Conservation (phyloP, 768 basidiomycete genomes). For the Butyriboletus loyo region DNA sequence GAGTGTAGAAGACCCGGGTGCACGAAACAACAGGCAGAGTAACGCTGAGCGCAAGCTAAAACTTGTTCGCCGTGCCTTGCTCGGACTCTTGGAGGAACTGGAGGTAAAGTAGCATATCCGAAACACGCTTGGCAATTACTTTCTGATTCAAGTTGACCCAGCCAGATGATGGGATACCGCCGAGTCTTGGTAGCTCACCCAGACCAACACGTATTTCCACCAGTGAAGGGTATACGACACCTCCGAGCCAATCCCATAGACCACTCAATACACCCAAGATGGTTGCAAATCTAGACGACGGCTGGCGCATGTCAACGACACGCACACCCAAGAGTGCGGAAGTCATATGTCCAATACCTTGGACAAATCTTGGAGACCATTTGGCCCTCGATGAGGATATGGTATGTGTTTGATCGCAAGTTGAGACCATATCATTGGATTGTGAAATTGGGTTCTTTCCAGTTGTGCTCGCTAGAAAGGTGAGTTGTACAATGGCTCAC, state of each 20-base stretch:
- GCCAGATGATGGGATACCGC: conserved; percentile 19
- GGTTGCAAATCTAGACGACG: conserved; percentile 15
- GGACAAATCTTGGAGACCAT: conserved; percentile 20
- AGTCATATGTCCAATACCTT: conserved; percentile 32
- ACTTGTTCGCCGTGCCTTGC: conserved; percentile 40
- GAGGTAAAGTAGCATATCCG: conserved; percentile 27
- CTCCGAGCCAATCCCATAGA: conserved; percentile 10
- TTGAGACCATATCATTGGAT: not conserved
- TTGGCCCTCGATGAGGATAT: conserved; percentile 38
- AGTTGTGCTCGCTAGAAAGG: conserved; percentile 33
- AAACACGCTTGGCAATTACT: not conserved
- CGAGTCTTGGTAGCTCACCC: conserved; percentile 12
- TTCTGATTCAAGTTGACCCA: conserved; percentile 9
- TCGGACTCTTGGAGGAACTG: conserved; percentile 41
- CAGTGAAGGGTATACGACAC: not conserved
- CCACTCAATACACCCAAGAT: conserved; percentile 3
- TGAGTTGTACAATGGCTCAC: not conserved
- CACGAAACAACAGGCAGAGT: conserved; percentile 34
- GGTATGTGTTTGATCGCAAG: conserved; percentile 31
- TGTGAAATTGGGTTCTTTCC: not conserved
- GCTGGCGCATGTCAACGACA: conserved; percentile 42
- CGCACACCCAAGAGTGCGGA: conserved; percentile 37
- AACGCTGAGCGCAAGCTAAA: conserved; percentile 30
- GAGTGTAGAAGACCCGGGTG: conserved; percentile 25
- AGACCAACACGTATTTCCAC: not conserved